These are phyloP conservation scores for Rosa lucieae DNA, from an alignment of 306 rosid genomes.

Conservation along the genomic window DNA sequence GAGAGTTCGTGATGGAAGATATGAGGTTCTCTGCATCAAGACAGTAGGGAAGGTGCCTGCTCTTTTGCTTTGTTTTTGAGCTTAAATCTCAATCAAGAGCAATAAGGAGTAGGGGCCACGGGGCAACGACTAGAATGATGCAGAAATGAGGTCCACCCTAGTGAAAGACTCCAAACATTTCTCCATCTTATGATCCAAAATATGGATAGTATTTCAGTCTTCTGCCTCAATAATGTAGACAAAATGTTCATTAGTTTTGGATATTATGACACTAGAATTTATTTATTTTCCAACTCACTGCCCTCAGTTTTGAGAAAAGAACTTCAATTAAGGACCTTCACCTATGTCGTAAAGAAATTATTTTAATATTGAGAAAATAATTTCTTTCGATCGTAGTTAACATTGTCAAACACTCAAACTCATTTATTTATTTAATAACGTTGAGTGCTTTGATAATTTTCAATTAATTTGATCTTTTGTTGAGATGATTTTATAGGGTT, in stretches of 20 bases:
- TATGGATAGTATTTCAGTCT: background rate
- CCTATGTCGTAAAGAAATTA: too few relatives aligned
- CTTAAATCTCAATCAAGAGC: background rate
- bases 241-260: background rate
- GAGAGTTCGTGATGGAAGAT: background rate
- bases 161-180: background rate
- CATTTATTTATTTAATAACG: too few relatives aligned
- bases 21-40: slow-evolving; percentile 28
- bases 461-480: too few relatives aligned
- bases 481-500: too few relatives aligned
- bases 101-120: background rate
- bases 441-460: too few relatives aligned
- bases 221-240: background rate
- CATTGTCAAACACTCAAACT: too few relatives aligned
- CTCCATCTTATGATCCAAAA: background rate
- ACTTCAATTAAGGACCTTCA: too few relatives aligned
- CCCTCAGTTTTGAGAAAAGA: too few relatives aligned
- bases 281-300: too few relatives aligned
- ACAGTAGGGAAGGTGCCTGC: slow-evolving; percentile 7
- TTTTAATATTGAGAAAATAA: too few relatives aligned
- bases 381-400: too few relatives aligned
- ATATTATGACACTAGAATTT: too few relatives aligned
- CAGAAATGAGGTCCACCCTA: slow-evolving; percentile 10
- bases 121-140: background rate
- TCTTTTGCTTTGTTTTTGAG: background rate